Evolutionary conservation across 2,329 filamentous ascomycete species (phyloP), one percentile per base, ranked within the genome.

Genomic region (Aspergillus uvarum): DNA sequence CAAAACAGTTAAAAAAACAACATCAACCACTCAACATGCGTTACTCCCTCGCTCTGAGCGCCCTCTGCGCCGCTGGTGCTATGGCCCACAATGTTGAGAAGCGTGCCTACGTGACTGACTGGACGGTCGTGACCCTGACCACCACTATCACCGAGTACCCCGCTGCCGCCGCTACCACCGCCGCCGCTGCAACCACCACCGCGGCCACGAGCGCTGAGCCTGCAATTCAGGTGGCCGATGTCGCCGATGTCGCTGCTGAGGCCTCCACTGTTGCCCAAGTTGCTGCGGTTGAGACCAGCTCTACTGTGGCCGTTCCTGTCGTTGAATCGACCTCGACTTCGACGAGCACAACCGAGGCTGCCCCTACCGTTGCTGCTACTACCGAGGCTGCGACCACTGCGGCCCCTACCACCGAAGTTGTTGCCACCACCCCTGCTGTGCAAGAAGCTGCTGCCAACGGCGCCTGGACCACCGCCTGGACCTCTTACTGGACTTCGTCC

Each of bases 101-200:
- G 68, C 73, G 72, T 56, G 68, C 67, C 32, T 73, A 73, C 31
- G 59, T 63, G 44, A 59, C 73, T 56, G 73, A 77, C 35, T 70
- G 75, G 69, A 74, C 70, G 32, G 61, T 73, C 48, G 67, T 73
- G 54, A 77, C 74, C 42, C 67, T 75, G 51, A 78, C 76, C 61
- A 65, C 68, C 55, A 76, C 73, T 24, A 68, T 77, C 51, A 74
- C 73, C 44, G 64, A 54, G 24, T 19, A 47, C 57, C 51, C 51
- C 54, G 57, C 56, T n/a, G 56, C 58, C 22, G 44, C 54, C 22
- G 38, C 49, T 29, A 47, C n/a, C 8, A 51, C 47, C 16, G 31
- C 54, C 21, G 51, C 47, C 10, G 32, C 42, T 29, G 21, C 8
- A 12, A 21, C 49, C 38, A 21, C 55, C n/a, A 38, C 54, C 16